These are phyloP conservation scores for Chaetomium cochliodes DNA, from an alignment of 495 filamentous ascomycete genomes.

Conservation along the genomic window DNA sequence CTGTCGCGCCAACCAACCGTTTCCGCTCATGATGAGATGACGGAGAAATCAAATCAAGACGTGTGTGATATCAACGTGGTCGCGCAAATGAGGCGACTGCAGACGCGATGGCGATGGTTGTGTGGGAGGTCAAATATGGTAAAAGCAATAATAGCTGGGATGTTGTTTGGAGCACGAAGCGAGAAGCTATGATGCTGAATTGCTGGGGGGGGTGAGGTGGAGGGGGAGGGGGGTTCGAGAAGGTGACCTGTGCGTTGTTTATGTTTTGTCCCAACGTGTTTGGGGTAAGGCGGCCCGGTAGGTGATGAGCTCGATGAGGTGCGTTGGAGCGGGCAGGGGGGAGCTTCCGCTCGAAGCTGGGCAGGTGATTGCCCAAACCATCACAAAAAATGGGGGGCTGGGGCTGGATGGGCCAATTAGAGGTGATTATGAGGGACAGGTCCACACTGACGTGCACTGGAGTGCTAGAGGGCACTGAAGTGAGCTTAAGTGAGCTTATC, in stretches of 20 bases:
- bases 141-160: neutral
- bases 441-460: neutral
- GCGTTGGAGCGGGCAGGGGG: neutral
- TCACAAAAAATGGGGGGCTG: slow-evolving; percentile 26
- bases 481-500: neutral
- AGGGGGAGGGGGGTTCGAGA: slow-evolving; percentile 9
- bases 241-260: slow-evolving; percentile 17
- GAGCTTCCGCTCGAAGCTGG: slow-evolving; percentile 1
- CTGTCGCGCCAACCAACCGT: slow-evolving; percentile 77
- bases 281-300: neutral
- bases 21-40: slow-evolving; percentile 40
- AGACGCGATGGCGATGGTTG: slow-evolving; percentile 27
- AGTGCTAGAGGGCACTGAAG: too few species aligned
- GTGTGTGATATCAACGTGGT: slow-evolving; percentile 19
- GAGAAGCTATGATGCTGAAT: slow-evolving; percentile 15
- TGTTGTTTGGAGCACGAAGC: slow-evolving; percentile 2
- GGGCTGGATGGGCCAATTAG: slow-evolving; percentile 19
- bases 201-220: slow-evolving; percentile 5
- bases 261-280: slow-evolving; percentile 22
- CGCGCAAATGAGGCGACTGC: slow-evolving; percentile 38
- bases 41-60: neutral
- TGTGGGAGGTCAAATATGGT: neutral
- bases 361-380: neutral
- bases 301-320: too few species aligned
- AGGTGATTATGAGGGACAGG: neutral